Conservation (phyloP, 129 eudicot genomes). For the Heracleum sosnowskyi region DNA sequence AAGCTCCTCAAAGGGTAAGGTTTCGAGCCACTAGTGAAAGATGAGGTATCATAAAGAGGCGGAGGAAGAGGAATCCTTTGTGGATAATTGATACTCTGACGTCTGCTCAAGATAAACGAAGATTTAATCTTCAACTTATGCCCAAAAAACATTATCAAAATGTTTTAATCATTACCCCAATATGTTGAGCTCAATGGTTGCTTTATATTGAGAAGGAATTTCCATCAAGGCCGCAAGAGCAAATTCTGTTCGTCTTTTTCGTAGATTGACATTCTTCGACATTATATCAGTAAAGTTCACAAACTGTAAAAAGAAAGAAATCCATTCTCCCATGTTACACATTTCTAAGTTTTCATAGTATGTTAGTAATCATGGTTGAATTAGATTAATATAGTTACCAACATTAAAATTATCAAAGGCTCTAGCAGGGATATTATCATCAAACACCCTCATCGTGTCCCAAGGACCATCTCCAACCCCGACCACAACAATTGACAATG, state of each 20-base stretch:
- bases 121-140: constrained; percentile 4
- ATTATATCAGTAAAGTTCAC: constrained; percentile 65
- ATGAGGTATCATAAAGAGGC: constrained; percentile 24
- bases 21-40: constrained; percentile 8
- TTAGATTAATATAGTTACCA: background rate
- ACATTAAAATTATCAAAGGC: constrained; percentile 82
- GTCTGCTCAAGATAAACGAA: constrained; percentile 20
- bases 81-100: constrained; percentile 35
- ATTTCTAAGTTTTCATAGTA: background rate
- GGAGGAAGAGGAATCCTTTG: constrained; percentile 49
- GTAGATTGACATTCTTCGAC: constrained; percentile 33
- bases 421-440: constrained; percentile 74
- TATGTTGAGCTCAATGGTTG: constrained; percentile 59
- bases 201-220: constrained; percentile 70
- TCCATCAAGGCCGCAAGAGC: constrained; percentile 73
- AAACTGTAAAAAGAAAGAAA: constrained; percentile 34
- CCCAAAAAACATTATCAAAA: constrained; percentile 8
- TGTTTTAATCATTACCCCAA: constrained; percentile 34
- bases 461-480: constrained; percentile 91
- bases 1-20: constrained; percentile 25
- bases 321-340: background rate
- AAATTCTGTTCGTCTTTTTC: constrained; percentile 48
- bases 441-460: constrained; percentile 72
- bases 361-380: background rate
- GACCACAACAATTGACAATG: constrained; percentile 66